Percentiles rank a stretch among this genome's conserved stretches.
These are phyloP conservation scores for Ceratocystis harringtonii DNA, from an alignment of 2,329 filamentous ascomycete species.

Conservation along the genomic window DNA sequence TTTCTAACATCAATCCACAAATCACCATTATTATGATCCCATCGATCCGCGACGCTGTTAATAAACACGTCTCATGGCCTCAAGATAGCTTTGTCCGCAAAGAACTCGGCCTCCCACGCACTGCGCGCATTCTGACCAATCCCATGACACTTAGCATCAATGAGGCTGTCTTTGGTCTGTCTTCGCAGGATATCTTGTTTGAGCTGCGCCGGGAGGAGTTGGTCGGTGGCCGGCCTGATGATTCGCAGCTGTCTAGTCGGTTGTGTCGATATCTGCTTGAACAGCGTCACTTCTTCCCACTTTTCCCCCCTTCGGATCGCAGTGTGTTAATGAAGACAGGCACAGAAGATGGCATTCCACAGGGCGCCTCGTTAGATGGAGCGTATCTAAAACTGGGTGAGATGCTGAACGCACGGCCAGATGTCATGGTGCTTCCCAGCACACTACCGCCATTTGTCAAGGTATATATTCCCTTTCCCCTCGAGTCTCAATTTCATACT, in stretches of 20 bases:
- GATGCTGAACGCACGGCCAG: slow-evolving; percentile 73
- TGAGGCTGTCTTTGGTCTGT: slow-evolving; percentile 68
- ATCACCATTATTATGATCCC: slow-evolving; percentile 74
- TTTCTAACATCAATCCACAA: slow-evolving; percentile 54
- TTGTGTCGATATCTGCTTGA: slow-evolving; percentile 66
- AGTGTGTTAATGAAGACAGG: slow-evolving; percentile 51
- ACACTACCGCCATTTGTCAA: slow-evolving; percentile 74
- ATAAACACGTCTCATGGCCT: slow-evolving; percentile 77
- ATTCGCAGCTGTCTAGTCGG: slow-evolving; percentile 47
- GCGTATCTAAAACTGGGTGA: slow-evolving; percentile 80
- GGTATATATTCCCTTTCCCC: slow-evolving; percentile 31
- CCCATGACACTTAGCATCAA: slow-evolving; percentile 83
- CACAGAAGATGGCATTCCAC: slow-evolving; percentile 42
- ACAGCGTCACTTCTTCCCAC: slow-evolving; percentile 78
- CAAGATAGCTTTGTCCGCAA: slow-evolving; percentile 46
- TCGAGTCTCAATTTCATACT: too few species aligned
- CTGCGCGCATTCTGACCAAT: slow-evolving; percentile 67
- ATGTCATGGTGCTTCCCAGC: slow-evolving; percentile 72
- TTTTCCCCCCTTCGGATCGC: slow-evolving; percentile 68
- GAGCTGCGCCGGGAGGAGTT: slow-evolving; percentile 66
- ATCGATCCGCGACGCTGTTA: slow-evolving; percentile 66
- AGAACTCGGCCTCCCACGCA: slow-evolving; percentile 65
- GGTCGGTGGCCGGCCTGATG: slow-evolving; percentile 1
- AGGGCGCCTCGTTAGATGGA: slow-evolving; percentile 67
- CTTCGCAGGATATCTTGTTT: slow-evolving; percentile 68